A percentile compares a stretch with the other conserved stretches of the same genome.
phyloP scores from a whole-genome alignment of 331 rosid genomes.

The Arachis monticola region DNA sequence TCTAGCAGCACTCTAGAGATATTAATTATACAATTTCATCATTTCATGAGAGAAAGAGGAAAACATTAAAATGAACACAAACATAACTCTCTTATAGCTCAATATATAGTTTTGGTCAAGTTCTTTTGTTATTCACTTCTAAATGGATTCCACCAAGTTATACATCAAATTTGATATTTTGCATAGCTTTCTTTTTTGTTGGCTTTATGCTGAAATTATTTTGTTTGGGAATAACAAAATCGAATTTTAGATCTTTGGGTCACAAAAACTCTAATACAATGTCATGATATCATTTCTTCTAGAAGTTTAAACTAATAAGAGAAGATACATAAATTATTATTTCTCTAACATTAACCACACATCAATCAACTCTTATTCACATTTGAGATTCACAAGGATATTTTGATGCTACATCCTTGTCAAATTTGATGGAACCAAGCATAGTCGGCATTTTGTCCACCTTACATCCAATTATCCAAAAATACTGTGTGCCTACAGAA shows the following conservation, averaged over 20 bases:
- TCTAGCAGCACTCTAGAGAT: constrained; percentile 25
- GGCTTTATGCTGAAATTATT: no score
- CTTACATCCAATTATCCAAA: neutral
- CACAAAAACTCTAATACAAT: no score
- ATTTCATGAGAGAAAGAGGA: neutral
- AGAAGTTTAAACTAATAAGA: no score
- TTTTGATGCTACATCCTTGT: neutral
- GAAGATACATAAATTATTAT: no score
- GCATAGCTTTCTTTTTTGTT: neutral
- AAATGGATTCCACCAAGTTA: neutral
- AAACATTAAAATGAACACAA: neutral
- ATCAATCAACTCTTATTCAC: neutral
- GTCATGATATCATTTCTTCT: no score
- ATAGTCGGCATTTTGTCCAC: neutral
- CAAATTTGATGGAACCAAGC: neutral
- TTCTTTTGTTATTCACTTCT: no score
- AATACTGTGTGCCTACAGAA: no score
- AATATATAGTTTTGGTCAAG: neutral
- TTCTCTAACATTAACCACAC: neutral
- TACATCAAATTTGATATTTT: neutral
- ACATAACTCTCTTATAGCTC: neutral
- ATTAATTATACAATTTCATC: neutral
- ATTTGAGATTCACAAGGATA: neutral
- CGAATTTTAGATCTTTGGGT: no score
- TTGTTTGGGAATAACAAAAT: no score